A percentile compares a stretch with the other conserved stretches of the same genome.
Conservation (phyloP, 2,329 filamentous ascomycete genomes). For the Ceratocystis harringtonii region DNA sequence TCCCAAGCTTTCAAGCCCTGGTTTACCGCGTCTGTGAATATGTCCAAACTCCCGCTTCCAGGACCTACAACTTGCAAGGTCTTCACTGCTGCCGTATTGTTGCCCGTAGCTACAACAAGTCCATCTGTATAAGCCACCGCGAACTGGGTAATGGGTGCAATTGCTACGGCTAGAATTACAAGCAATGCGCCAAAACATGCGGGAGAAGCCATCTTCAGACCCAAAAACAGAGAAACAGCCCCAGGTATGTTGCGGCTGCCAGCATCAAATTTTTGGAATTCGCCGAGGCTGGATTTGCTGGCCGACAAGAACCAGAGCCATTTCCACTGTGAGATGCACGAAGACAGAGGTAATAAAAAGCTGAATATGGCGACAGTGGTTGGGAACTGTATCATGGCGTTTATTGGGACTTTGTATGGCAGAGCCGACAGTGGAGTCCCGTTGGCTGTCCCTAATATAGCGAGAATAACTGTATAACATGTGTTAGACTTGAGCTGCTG, state of each 20-base stretch:
- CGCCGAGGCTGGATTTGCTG: slow-evolving; percentile 19
- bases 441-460: slow-evolving; percentile 17
- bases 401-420: slow-evolving; percentile 21
- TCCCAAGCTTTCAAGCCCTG: not conserved
- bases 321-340: slow-evolving; percentile 24
- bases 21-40: not conserved
- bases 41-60: not conserved
- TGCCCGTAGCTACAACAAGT: not conserved
- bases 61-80: not conserved
- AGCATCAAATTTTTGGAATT: slow-evolving; percentile 23
- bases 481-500: not conserved
- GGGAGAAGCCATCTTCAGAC: slow-evolving; percentile 19
- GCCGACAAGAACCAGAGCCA: slow-evolving; percentile 24
- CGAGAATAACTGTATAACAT: slow-evolving; percentile 1
- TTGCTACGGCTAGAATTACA: slow-evolving; percentile 19
- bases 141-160: slow-evolving; percentile 16
- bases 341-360: slow-evolving; percentile 20
- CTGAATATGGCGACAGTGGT: slow-evolving; percentile 21
- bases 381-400: slow-evolving; percentile 23
- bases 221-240: slow-evolving; percentile 19
- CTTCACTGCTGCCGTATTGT: not conserved
- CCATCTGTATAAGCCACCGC: slow-evolving; percentile 11
- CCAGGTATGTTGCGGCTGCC: slow-evolving; percentile 21
- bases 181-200: slow-evolving; percentile 21
- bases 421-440: slow-evolving; percentile 19